Base-by-base conservation (phyloP, 2,329 filamentous ascomycete genomes). In the Metarhizium anisopliae region DNA sequence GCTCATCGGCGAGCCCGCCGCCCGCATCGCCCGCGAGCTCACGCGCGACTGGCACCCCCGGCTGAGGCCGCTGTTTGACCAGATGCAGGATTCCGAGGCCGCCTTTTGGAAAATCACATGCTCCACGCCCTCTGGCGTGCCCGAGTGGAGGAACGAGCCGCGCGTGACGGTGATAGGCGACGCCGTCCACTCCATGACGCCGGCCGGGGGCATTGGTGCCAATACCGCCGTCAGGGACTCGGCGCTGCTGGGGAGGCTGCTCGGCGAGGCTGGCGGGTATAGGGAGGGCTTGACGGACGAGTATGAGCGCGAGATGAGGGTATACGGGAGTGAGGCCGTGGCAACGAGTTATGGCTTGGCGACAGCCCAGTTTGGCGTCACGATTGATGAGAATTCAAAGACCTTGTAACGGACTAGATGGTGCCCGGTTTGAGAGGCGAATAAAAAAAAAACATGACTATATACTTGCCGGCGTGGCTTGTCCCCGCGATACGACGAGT, bases 61-160 rank as follows among this genome's bases (percentile, higher is more conserved):
- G 2, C 67, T 86, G 50, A 77, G 72, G 63, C 74, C 81, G 1
- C 66, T 86, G 0, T 79, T 86, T 57, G 80, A 84, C 6, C 61
- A 83, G 40, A 84, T 85, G 79, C 64, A 70, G 5, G 78, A 77
- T 55, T 59, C 67, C 0, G 80, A 86, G 59, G 79, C 83, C 0
- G 82, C 83, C 0, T 86, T 86, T 60, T 85, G 82, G 81, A 86
- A 84, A 61, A 85, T 86, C 51, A 85, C 82, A 2, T 85, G 81
- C 60, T 84, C 81, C 0, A 77, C 74, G 0, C 83, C 82, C 0
- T 72, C 72, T 0, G 82, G 82, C 1, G 80, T 86, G 0, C 83
- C 83, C 0, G 72, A 78, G 49, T 86, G 83, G 83, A 61, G 69
- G 8, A 85, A 82, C 49, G 76, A 83, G 54, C 74, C 77, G 0